phyloP scores from a whole-genome alignment of 805 yeast genomes.

The Debaryomyces maramus region DNA sequence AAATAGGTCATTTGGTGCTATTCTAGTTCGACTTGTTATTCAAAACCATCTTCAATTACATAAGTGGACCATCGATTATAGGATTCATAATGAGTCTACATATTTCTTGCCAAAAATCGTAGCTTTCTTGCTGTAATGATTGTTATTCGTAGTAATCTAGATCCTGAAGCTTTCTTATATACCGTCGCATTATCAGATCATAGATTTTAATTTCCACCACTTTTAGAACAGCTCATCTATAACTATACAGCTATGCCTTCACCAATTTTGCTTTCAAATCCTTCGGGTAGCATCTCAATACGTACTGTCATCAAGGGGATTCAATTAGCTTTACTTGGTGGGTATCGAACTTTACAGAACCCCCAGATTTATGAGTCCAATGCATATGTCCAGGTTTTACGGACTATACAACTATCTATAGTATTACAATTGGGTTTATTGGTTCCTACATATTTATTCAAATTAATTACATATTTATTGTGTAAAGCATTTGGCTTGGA shows the following conservation, averaged over 20 bases:
- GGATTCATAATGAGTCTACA: no score
- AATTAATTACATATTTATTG: constrained; percentile 3
- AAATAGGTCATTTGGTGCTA: no score
- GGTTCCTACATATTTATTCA: constrained; percentile 15
- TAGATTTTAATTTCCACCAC: no score
- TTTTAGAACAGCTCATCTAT: background rate
- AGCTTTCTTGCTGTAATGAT: no score
- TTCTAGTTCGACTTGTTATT: no score
- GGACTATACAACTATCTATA: constrained; percentile 39
- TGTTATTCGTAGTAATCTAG: no score
- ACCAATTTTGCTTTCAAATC: constrained; percentile 57
- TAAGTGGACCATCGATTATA: no score
- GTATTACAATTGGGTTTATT: constrained; percentile 32
- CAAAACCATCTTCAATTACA: no score
- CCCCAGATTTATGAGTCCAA: background rate
- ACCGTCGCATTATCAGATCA: no score
- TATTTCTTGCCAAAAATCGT: no score
- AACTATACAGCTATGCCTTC: constrained; percentile 47
- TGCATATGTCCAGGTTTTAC: constrained; percentile 28
- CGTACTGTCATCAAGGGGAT: constrained; percentile 52
- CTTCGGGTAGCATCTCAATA: constrained; percentile 54
- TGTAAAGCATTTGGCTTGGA: constrained; percentile 7
- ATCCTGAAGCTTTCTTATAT: no score
- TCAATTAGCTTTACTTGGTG: constrained; percentile 53
- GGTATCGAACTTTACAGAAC: constrained; percentile 46